A percentile compares a stretch with the other conserved stretches of the same genome.
Conservation (phyloP, 1,139 yeast genomes). For the Blastobotrys aristatus region DNA sequence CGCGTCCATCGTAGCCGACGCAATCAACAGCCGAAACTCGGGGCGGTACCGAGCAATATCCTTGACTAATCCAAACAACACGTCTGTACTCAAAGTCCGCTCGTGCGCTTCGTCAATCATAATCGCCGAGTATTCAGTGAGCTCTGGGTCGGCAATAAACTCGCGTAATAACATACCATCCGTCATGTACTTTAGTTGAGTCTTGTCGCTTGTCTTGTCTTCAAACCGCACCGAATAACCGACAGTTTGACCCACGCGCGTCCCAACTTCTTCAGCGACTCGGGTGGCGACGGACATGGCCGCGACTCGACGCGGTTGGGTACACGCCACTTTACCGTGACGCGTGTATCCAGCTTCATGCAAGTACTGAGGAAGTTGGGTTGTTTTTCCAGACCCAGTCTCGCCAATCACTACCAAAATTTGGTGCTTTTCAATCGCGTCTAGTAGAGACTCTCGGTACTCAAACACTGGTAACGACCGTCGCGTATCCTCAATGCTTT, state of each 20-base stretch:
- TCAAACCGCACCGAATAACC: constrained; percentile 90
- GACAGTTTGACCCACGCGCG: constrained; percentile 66
- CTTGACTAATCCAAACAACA: constrained; percentile 75
- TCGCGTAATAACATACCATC: constrained; percentile 93
- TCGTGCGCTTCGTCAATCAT: constrained; percentile 99
- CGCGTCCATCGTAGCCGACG: constrained; percentile 95
- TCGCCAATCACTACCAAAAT: constrained; percentile 90
- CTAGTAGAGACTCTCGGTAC: constrained; percentile 58
- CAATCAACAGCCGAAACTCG: constrained; percentile 68
- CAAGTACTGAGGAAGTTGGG: constrained; percentile 87
- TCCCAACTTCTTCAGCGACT: constrained; percentile 82
- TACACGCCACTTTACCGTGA: constrained; percentile 68
- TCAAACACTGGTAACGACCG: constrained; percentile 72
- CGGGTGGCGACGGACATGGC: constrained; percentile 91
- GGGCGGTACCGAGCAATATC: constrained; percentile 60
- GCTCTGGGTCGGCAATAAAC: constrained; percentile 67
- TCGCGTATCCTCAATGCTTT: constrained; percentile 46
- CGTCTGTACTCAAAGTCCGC: constrained; percentile 86
- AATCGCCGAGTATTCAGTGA: constrained; percentile 65
- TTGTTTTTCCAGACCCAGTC: constrained; percentile 97
- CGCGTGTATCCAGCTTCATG: constrained; percentile 73
- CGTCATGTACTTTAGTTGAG: constrained; percentile 79
- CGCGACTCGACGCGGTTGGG: constrained; percentile 95
- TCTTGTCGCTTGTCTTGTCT: constrained; percentile 57
- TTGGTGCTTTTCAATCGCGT: constrained; percentile 59